A percentile compares a stretch with the other conserved stretches of the same genome.
Evolutionary conservation across 805 yeast species (phyloP).

Genomic region (Cyberlindnera japonica): DNA sequence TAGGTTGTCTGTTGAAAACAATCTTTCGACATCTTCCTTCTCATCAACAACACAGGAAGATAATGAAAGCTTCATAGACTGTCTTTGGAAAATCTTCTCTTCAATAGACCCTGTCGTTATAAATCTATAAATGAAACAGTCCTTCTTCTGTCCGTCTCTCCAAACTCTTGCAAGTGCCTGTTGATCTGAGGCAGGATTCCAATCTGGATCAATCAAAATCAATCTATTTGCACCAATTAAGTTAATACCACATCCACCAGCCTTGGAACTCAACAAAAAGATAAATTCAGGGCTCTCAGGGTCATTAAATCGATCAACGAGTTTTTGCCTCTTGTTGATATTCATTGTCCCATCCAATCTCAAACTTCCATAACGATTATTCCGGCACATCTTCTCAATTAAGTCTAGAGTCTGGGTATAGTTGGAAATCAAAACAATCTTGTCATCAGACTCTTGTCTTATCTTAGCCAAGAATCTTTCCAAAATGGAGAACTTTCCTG

Average conservation of each 20-base stretch:
- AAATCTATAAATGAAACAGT: constrained; percentile 90
- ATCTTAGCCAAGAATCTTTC: constrained; percentile 82
- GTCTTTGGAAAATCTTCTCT: constrained; percentile 94
- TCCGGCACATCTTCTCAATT: constrained; percentile 81
- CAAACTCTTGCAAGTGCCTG: constrained; percentile 97
- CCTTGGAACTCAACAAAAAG: constrained; percentile 87
- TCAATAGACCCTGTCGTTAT: constrained; percentile 94
- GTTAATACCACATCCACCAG: constrained; percentile 98
- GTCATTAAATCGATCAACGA: constrained; percentile 88
- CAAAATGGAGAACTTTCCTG: constrained; percentile 83
- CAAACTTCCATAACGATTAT: constrained; percentile 66
- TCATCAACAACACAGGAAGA: constrained; percentile 97
- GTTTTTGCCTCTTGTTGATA: constrained; percentile 86
- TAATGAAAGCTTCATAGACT: constrained; percentile 86
- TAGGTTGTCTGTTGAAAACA: constrained; percentile 80
- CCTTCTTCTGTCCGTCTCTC: constrained; percentile 98
- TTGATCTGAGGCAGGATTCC: constrained; percentile 99
- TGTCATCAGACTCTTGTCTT: constrained; percentile 80
- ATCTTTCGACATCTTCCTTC: constrained; percentile 88
- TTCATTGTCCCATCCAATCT: constrained; percentile 92
- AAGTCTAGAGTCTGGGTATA: constrained; percentile 92
- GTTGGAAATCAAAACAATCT: constrained; percentile 90
- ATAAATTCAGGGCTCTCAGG: constrained; percentile 87
- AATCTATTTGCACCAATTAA: constrained; percentile 93
- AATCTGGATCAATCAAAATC: constrained; percentile 84